These are phyloP conservation scores for Blepharisma stoltei DNA, from an alignment of 73 alveolate species.

Conservation along the genomic window DNA sequence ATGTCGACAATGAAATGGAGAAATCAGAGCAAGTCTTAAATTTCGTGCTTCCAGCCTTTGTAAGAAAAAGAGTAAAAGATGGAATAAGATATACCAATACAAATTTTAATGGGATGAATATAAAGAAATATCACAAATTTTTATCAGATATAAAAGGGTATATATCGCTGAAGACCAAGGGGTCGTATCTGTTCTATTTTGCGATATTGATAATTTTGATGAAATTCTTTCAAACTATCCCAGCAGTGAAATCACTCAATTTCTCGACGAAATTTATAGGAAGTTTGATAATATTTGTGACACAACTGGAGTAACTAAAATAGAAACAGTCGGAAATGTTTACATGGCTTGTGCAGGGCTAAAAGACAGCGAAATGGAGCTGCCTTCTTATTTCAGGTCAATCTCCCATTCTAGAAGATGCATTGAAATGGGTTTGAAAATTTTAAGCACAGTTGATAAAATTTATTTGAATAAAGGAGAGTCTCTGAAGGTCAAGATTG, in stretches of 20 bases:
- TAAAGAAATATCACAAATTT: too few relatives aligned
- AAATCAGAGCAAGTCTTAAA: not conserved
- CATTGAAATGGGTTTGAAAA: constrained; percentile 10
- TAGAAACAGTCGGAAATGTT: constrained; percentile 71
- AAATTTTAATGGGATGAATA: too few relatives aligned
- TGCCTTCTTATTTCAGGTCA: constrained; percentile 20
- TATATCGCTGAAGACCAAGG: constrained; percentile 15
- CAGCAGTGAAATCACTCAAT: constrained; percentile 51
- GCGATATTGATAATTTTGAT: constrained; percentile 60
- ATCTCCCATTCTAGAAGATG: constrained; percentile 19
- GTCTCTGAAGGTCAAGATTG: constrained; percentile 74
- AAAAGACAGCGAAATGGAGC: constrained; percentile 45
- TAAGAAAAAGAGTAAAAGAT: constrained; percentile 17
- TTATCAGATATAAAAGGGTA: too few relatives aligned
- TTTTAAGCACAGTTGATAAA: constrained; percentile 19
- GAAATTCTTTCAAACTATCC: constrained; percentile 43
- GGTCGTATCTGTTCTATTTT: constrained; percentile 48
- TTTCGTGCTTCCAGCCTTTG: constrained; percentile 19
- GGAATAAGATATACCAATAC: not conserved
- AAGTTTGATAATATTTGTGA: constrained; percentile 59
- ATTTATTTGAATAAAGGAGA: constrained; percentile 11
- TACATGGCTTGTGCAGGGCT: constrained; percentile 77
- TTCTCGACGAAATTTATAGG: constrained; percentile 49
- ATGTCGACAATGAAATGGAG: constrained; percentile 15
- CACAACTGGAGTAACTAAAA: constrained; percentile 34